Evolutionary conservation across 1,139 yeast species (phyloP), one percentile per base, ranked within the genome.

Genomic region (Yamadazyma taylorii): DNA sequence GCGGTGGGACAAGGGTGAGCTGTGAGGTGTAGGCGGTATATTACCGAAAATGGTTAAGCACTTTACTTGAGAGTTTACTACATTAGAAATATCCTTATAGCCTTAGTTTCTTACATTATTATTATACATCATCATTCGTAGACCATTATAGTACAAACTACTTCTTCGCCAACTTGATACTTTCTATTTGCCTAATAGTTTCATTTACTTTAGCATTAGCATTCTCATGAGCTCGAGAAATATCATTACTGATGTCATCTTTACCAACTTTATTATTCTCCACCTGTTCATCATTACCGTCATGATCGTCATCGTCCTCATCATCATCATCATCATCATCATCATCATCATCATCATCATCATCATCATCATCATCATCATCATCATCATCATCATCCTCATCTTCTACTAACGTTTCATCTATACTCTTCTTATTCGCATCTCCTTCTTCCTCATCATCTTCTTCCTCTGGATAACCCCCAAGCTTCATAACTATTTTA

Each of bases 381-480:
- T 56, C 64, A 24, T 58, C 66, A 10, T 56, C 63, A 11, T 61
- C 66, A 15, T 56, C 62, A n/a, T 58, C 62, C 0, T 60, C 63
- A 9, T 60, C 65, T 16, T 57, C 60, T 4, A 60, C 59, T 12
- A 61, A 63, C 10, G 63, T 66, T 24, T 60, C 65, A 26, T 61
- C 72, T 3, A 52, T 56, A n/a, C 69, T 70, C n/a, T 70, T 77
- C 14, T 54, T 50, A 7, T 55, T 53, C 2, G 57, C 58, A n/a
- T 76, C 75, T 3, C 77, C 80, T 1, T 81, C 87, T 4, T 81
- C 88, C 1, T 81, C 88, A 1, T 82, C 89, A 23, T 84, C 89
- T 1, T 81, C 90, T 9, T 79, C 89, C n/a, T 87, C 87, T 1
- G 95, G 96, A 59, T 86, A 86, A 0, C 96, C 95, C 30, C 96